Conservation (phyloP, 1,284 basidiomycete species). For the Ceratobasidium papillatum region DNA sequence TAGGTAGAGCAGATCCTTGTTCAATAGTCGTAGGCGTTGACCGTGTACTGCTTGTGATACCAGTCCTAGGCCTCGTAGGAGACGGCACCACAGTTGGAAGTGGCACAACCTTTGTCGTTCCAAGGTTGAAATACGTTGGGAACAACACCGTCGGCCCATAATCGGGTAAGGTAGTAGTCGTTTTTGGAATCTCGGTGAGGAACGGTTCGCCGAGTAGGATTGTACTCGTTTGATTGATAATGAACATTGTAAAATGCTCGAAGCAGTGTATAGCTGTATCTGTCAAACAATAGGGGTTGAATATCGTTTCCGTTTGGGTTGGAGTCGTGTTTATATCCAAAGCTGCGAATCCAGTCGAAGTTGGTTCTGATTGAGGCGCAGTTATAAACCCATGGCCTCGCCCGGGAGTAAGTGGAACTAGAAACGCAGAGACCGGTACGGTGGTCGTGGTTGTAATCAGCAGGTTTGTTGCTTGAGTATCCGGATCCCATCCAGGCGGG, state of each 20-base stretch:
- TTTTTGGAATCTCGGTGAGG: neutral
- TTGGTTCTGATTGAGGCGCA: neutral
- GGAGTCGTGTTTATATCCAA: too few relatives aligned
- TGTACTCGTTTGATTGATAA: too few relatives aligned
- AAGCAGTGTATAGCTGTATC: too few relatives aligned
- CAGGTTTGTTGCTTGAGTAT: neutral
- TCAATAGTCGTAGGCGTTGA: too few relatives aligned
- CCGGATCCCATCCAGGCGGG: neutral
- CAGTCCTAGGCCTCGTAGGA: neutral
- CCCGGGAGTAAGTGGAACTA: neutral
- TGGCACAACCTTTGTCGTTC: neutral
- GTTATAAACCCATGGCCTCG: neutral
- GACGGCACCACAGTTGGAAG: neutral
- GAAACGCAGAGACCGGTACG: neutral
- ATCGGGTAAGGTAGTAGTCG: neutral
- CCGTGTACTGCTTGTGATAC: too few relatives aligned
- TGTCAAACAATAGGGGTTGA: too few relatives aligned
- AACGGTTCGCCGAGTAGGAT: neutral
- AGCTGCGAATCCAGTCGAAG: too few relatives aligned
- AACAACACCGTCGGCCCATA: neutral
- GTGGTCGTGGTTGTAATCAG: neutral
- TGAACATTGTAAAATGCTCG: too few relatives aligned
- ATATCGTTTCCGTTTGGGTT: too few relatives aligned
- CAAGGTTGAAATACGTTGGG: neutral
- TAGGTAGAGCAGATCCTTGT: neutral